phyloP scores from a whole-genome alignment of 2,329 filamentous ascomycete species.

The Xylariales sp. region DNA sequence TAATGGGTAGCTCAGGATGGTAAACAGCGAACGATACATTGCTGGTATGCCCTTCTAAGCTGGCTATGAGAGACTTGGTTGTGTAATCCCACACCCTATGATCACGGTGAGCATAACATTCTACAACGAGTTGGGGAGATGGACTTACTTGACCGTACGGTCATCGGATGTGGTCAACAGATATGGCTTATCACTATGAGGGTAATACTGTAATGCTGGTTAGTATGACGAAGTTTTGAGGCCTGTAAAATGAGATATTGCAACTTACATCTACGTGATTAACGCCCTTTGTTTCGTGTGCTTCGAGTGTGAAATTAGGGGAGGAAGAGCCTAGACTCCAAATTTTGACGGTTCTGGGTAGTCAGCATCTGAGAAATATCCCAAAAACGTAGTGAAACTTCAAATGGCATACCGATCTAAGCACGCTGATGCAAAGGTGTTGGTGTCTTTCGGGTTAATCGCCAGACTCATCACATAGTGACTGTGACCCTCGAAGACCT shows the following conservation, averaged over 20 bases:
- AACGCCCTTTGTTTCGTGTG: constrained; percentile 96
- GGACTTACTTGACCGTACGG: constrained; percentile 80
- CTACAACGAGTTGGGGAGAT: not conserved
- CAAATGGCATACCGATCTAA: constrained; percentile 66
- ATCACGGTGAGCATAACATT: constrained; percentile 1
- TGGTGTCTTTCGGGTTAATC: constrained; percentile 97
- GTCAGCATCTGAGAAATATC: constrained; percentile 1
- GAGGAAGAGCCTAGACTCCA: constrained; percentile 96
- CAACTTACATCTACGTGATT: constrained; percentile 82
- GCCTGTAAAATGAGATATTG: not conserved
- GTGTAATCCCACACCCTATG: constrained; percentile 93
- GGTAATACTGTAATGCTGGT: constrained; percentile 66
- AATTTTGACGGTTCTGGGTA: constrained; percentile 87
- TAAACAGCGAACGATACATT: constrained; percentile 99
- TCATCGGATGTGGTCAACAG: constrained; percentile 97
- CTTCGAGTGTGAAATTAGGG: constrained; percentile 95
- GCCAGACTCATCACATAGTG: constrained; percentile 97
- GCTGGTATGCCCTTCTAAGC: constrained; percentile 94
- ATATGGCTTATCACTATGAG: constrained; percentile 81
- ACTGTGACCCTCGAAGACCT: constrained; percentile 94
- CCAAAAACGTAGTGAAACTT: not conserved
- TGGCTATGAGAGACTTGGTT: constrained; percentile 96
- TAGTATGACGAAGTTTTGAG: not conserved
- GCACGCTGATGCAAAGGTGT: constrained; percentile 92
- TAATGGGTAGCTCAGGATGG: constrained; percentile 95